These are phyloP conservation scores for Aegilops sharonensis DNA, from an alignment of 176 grass and related monocot species.

Conservation along the genomic window DNA sequence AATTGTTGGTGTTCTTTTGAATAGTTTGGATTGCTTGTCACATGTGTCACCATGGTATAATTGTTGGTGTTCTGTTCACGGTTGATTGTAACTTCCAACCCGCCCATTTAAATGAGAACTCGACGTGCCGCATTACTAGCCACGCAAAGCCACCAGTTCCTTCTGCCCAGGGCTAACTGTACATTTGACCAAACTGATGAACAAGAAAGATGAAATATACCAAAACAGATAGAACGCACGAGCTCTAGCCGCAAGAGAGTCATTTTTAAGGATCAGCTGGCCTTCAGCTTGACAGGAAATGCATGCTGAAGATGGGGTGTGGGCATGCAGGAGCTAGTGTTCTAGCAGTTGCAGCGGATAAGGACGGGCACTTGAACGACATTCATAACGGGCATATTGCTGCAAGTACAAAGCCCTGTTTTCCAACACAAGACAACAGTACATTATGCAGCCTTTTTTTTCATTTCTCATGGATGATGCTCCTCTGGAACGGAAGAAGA, in stretches of 20 bases:
- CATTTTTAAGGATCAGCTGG: too few species aligned
- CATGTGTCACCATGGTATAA: too few species aligned
- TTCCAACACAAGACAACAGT: background rate
- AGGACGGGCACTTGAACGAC: too few species aligned
- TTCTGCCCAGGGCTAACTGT: too few species aligned
- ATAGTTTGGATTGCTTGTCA: too few species aligned
- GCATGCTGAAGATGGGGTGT: background rate
- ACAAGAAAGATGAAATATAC: background rate
- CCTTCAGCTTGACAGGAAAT: background rate
- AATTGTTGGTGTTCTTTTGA: background rate
- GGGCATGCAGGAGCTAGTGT: too few species aligned
- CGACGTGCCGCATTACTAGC: background rate
- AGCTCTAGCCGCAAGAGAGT: too few species aligned
- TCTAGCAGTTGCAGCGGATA: too few species aligned
- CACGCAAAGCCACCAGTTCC: too few species aligned
- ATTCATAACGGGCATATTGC: too few species aligned
- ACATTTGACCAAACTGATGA: background rate
- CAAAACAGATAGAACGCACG: too few species aligned
- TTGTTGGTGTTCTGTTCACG: background rate
- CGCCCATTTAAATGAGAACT: background rate
- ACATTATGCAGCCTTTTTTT: background rate
- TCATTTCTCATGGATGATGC: too few species aligned
- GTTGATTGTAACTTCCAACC: background rate
- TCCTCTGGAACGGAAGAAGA: background rate
- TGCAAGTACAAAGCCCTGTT: background rate